Conservation (phyloP, 768 basidiomycete genomes). For the Leucocoprinus birnbaumii region DNA sequence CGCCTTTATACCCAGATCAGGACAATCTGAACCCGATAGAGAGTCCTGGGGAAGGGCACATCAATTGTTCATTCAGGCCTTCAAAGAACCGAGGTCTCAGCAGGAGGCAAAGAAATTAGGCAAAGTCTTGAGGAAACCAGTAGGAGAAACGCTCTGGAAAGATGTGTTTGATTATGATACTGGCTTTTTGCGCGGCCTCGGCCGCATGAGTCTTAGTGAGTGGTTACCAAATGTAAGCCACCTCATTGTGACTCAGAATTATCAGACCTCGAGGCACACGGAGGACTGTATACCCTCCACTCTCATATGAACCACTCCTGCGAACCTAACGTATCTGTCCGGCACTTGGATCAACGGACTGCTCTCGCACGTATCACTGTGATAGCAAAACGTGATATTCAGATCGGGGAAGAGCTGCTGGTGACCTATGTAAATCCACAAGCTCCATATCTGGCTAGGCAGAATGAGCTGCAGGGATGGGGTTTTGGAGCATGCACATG, state of each 20-base stretch:
- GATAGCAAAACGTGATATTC: conserved; percentile 63
- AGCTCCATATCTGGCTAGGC: conserved; percentile 42
- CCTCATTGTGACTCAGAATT: not conserved
- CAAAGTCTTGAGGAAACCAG: conserved; percentile 49
- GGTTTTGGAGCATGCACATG: conserved; percentile 75
- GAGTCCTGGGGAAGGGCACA: conserved; percentile 68
- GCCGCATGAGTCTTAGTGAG: conserved; percentile 80
- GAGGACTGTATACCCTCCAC: conserved; percentile 82
- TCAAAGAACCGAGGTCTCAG: conserved; percentile 51
- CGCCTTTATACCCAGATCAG: conserved; percentile 10
- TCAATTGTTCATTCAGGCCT: conserved; percentile 54
- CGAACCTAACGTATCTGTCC: conserved; percentile 73
- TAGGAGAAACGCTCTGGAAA: conserved; percentile 42
- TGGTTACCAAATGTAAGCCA: conserved; percentile 9
- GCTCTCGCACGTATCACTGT: conserved; percentile 75
- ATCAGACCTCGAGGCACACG: conserved; percentile 79
- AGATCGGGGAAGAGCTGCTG: conserved; percentile 68
- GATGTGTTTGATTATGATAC: conserved; percentile 71
- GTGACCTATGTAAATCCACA: conserved; percentile 79
- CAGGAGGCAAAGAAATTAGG: conserved; percentile 57
- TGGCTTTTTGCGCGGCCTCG: conserved; percentile 68
- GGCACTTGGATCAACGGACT: conserved; percentile 68
- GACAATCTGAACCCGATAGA: conserved; percentile 52
- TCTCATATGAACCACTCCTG: conserved; percentile 89
- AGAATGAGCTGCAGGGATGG: conserved; percentile 61